phyloP scores from a whole-genome alignment of 495 filamentous ascomycete species.

The Podospora fimiseda region DNA sequence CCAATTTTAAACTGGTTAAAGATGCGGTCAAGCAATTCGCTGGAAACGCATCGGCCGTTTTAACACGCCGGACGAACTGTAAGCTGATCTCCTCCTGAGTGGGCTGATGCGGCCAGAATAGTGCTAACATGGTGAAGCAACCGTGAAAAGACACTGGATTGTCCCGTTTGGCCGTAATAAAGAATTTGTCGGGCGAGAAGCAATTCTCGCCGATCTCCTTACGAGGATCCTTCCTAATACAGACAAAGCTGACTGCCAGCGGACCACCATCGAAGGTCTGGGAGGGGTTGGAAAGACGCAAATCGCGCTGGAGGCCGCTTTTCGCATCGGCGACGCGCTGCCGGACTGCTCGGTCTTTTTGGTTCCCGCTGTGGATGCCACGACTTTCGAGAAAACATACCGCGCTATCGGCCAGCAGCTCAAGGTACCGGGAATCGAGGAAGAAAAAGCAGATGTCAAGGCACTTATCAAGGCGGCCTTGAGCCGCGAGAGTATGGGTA shows the following conservation, averaged over 20 bases:
- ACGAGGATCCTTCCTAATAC: background rate
- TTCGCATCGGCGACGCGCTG: constrained; percentile 28
- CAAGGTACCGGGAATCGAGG: background rate
- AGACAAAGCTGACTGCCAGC: constrained; percentile 22
- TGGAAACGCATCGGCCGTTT: background rate
- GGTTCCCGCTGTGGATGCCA: constrained; percentile 32
- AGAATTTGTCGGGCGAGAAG: background rate
- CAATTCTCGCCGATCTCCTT: background rate
- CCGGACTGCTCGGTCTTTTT: constrained; percentile 40
- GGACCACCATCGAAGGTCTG: constrained; percentile 39
- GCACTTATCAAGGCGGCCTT: background rate
- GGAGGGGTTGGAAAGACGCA: constrained; percentile 46
- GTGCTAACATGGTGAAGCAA: no score
- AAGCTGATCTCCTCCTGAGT: background rate
- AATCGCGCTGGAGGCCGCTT: constrained; percentile 49
- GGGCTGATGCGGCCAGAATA: background rate
- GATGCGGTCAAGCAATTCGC: background rate
- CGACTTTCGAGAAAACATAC: constrained; percentile 39
- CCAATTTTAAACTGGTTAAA: constrained; percentile 15
- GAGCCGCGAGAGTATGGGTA: background rate
- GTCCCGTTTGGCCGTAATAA: background rate
- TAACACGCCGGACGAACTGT: background rate
- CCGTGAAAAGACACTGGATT: background rate
- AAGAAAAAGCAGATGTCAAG: background rate
- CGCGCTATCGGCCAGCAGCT: constrained; percentile 30